A percentile compares a stretch with the other conserved stretches of the same genome.
Conservation (phyloP, 2,329 filamentous ascomycete genomes). For the Colletotrichum salicis region DNA sequence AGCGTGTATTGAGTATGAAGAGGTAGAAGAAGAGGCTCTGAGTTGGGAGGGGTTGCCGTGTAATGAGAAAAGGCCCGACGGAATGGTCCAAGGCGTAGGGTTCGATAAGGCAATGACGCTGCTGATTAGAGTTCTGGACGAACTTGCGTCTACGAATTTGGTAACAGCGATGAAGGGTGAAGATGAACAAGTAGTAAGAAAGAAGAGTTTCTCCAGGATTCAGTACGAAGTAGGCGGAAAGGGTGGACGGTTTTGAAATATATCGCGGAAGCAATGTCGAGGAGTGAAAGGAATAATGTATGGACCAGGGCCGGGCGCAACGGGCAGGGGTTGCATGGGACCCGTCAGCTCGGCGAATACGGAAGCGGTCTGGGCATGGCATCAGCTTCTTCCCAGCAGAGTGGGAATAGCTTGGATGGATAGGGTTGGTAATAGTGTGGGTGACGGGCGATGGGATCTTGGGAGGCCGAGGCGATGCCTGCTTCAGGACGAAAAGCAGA, state of each 20-base stretch:
- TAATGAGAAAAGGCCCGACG: slow-evolving; percentile 12
- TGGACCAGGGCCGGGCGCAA: slow-evolving; percentile 27
- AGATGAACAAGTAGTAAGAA: slow-evolving; percentile 6
- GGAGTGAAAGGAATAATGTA: slow-evolving; percentile 29
- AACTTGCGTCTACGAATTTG: slow-evolving; percentile 23
- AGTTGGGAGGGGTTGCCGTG: background rate
- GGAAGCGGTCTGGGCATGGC: slow-evolving; percentile 36
- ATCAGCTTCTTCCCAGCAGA: slow-evolving; percentile 33
- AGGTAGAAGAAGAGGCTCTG: background rate
- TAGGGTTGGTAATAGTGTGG: slow-evolving; percentile 33
- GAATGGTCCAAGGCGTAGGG: slow-evolving; percentile 2
- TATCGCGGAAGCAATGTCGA: slow-evolving; percentile 31
- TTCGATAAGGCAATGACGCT: slow-evolving; percentile 18
- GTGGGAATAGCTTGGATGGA: slow-evolving; percentile 34
- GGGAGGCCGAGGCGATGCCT: slow-evolving; percentile 31
- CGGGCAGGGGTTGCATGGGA: slow-evolving; percentile 32
- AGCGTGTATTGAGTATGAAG: background rate
- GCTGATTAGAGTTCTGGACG: slow-evolving; percentile 25
- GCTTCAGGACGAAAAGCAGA: slow-evolving; percentile 37
- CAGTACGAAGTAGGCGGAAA: slow-evolving; percentile 1
- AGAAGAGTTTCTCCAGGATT: slow-evolving; percentile 19
- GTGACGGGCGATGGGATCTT: slow-evolving; percentile 31
- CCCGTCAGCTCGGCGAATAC: slow-evolving; percentile 36
- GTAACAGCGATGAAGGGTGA: background rate
- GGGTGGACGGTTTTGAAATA: slow-evolving; percentile 35